Percentiles rank a stretch among this genome's conserved stretches.
These are phyloP conservation scores for Leccinum disarticulatum DNA, from an alignment of 768 basidiomycete genomes.

Conservation along the genomic window DNA sequence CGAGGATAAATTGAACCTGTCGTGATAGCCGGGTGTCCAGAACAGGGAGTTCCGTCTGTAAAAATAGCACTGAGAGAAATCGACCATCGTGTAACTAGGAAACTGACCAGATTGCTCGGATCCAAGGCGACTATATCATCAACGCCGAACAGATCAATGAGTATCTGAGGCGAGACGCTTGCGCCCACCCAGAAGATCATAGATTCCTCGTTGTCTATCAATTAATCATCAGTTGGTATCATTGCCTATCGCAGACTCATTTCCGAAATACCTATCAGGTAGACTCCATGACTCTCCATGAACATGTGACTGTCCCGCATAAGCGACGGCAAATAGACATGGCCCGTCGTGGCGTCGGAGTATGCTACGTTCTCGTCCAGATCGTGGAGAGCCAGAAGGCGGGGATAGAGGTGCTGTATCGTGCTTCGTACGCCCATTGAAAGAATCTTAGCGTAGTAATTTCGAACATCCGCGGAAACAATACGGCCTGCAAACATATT, in stretches of 20 bases:
- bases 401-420: slow-evolving; percentile 84
- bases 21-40: slow-evolving; percentile 74
- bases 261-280: slow-evolving; percentile 72
- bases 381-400: slow-evolving; percentile 85
- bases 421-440: slow-evolving; percentile 67
- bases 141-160: slow-evolving; percentile 81
- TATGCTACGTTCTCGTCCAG: slow-evolving; percentile 69
- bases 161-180: slow-evolving; percentile 75
- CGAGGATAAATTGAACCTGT: slow-evolving; percentile 86
- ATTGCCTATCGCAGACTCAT: slow-evolving; percentile 14
- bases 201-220: slow-evolving; percentile 80
- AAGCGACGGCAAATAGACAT: slow-evolving; percentile 64
- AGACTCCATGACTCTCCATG: slow-evolving; percentile 92
- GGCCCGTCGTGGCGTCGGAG: slow-evolving; percentile 57
- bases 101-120: slow-evolving; percentile 57
- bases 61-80: slow-evolving; percentile 10
- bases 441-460: slow-evolving; percentile 73
- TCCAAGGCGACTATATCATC: slow-evolving; percentile 75
- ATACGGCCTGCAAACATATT: slow-evolving; percentile 56
- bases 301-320: slow-evolving; percentile 83
- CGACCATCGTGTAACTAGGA: background rate
- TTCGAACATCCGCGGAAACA: slow-evolving; percentile 93
- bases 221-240: slow-evolving; percentile 6
- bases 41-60: slow-evolving; percentile 66
- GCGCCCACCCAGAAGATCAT: slow-evolving; percentile 91